Conservation (phyloP, 805 yeast species). For the Candida hispaniensis region DNA sequence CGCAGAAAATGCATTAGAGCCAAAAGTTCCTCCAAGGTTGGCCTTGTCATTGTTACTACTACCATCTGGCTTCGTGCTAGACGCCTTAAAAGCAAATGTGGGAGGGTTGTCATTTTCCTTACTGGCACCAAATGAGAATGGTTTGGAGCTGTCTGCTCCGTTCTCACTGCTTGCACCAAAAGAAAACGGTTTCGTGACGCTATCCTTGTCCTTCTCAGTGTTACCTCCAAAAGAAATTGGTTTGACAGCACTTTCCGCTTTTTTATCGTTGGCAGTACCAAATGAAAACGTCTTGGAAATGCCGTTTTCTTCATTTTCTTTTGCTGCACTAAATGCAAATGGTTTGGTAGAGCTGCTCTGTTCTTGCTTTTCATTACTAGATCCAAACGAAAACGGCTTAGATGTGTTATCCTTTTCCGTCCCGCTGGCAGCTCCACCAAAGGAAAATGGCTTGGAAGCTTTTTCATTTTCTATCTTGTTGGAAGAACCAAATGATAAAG, state of each 20-base stretch:
- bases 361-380: neutral
- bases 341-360: too few species aligned
- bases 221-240: constrained; percentile 2
- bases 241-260: constrained; percentile 2
- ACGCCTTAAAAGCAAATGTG: too few species aligned
- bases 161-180: constrained; percentile 3
- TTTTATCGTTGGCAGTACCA: constrained; percentile 2
- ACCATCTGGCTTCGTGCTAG: too few species aligned
- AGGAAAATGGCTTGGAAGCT: neutral
- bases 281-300: constrained; percentile 1
- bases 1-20: neutral
- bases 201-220: neutral
- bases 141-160: neutral
- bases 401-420: neutral
- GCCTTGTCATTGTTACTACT: too few species aligned
- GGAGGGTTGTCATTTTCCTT: too few species aligned
- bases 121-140: constrained; percentile 2
- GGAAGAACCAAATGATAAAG: neutral
- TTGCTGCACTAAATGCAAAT: too few species aligned
- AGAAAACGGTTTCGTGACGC: constrained; percentile 2
- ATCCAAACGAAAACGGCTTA: constrained; percentile 1
- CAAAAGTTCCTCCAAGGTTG: too few species aligned
- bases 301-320: neutral
- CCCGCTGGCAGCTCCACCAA: neutral
- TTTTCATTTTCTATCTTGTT: neutral